Evolutionary conservation across 176 grass and related monocot species (phyloP), one percentile per base, ranked within the genome.

Genomic region (Musa acuminata): DNA sequence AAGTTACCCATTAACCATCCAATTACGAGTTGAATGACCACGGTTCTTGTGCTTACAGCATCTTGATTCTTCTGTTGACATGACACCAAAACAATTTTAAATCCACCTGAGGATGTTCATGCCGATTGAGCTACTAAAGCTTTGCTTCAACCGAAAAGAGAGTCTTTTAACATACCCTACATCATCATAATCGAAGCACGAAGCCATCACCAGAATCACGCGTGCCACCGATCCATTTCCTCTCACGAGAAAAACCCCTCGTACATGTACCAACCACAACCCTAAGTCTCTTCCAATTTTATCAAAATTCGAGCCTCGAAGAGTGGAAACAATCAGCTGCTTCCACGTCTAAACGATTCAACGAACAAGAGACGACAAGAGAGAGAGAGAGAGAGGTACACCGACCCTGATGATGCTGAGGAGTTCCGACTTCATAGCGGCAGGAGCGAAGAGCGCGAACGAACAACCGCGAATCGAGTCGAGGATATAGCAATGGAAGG

Each of bases 371-470:
- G 35, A 43, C 35, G 5, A 6, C 35, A 48, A 50, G 67, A 21
- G 69, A 74, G 48, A 1, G n/a, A n/a, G n/a, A n/a, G 67, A 71
- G 26, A 13, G 49, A 62, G 14, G 29, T 19, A 83, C 12, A 49
- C 55, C 14, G 72, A 87, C 85, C 85, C 83, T 83, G 72, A 87
- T 72, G 21, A 87, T 75, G 69, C 70, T 80, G 13, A 83, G 49
- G 64, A 83, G 68, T 53, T 83, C 76, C 0, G 80, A 63, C 53
- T 64, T 66, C 72, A 64, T 83, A 13, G 19, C 55, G 53, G 10
- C 52, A 7, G 12, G 11, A 48, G 27, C 27, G 17, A 50, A 51
- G 48, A 70, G 35, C 35, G 17, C 35, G n/a, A 11, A 7, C 48
- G 16, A 51, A 2, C 9, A 70, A 50, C 24, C 4, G 0, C 51